Percentiles rank a stretch among this genome's conserved stretches.
Evolutionary conservation across 169 alveolate species (phyloP).

Genomic region (Eimeria brunetti): DNA sequence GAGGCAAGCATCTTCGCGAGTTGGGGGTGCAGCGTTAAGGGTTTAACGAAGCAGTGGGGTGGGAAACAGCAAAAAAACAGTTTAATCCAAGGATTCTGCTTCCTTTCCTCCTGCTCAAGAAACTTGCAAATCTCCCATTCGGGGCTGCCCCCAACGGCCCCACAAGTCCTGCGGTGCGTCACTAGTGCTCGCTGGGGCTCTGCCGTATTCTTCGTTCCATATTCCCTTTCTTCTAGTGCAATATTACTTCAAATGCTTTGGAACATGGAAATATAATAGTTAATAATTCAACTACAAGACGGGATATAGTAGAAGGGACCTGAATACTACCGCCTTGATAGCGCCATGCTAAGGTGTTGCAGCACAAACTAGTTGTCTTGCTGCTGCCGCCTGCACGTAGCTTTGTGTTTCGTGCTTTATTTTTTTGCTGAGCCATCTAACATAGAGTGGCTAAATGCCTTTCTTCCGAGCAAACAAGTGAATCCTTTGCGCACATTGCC

Average conservation of each 20-base stretch:
- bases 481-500: background rate
- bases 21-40: background rate
- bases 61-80: background rate
- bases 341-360: background rate
- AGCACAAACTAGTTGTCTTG: background rate
- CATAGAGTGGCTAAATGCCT: background rate
- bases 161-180: constrained; percentile 25
- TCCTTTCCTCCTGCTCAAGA: background rate
- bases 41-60: background rate
- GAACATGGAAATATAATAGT: background rate
- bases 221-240: background rate
- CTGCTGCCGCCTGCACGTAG: background rate
- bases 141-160: constrained; percentile 46
- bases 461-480: background rate
- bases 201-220: background rate
- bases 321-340: background rate
- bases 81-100: background rate
- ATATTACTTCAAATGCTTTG: background rate
- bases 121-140: background rate
- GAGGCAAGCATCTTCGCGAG: constrained; percentile 16
- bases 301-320: background rate
- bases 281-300: background rate
- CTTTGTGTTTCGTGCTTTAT: background rate
- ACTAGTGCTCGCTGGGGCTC: background rate
- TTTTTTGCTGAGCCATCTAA: background rate